Evolutionary conservation across 305 asterid species (phyloP), one percentile per base, ranked within the genome.

Genomic region (Fraxinus nigra): DNA sequence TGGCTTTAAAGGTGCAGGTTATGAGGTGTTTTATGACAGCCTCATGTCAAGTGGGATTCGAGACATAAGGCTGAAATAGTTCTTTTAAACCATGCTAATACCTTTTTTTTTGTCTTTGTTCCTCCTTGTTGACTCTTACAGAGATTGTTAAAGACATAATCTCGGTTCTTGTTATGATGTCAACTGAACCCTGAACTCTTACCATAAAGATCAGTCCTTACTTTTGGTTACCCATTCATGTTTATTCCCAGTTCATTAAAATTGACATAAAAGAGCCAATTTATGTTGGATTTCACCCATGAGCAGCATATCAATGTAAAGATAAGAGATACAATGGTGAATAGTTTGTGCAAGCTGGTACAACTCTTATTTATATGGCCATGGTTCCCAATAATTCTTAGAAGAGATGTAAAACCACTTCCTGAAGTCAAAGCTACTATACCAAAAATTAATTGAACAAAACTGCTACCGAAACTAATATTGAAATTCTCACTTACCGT

Each of bases 401-500:
- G 32, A 26, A 26, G 74, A 30, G 20, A 11, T 1, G 37, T 28
- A 67, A 11, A 30, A 67, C 20, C 18, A 67, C 37, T 65, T 65
- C 54, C 18, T 26, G 54, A 70, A 34, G 72, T 70, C 79, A 79
- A 83, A 13, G 72, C 82, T 77, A 83, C 69, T 40, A 2, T 26
- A 76, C 7, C 40, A 72, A 79, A 72, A 72, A 76, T 72, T 13
- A 24, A 74, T 7, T 54, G 38, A 80, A 72, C 78, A 79, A 74
- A 76, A 80, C 5, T 51, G 63, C 18, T 79, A 48, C 75, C 34
- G 33, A 54, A 48, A 22, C 28, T 11, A 70, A 63, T 16, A 18
- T 10, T 80, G 40, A 83, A 77, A 83, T 72, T 72, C 67, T 79
- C 59, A 81, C 91, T 90, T 82, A 95, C 99, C 99, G 97, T 14